A percentile compares a stretch with the other conserved stretches of the same genome.
Evolutionary conservation across 441 rosid genomes (phyloP).

Genomic region (Euphorbia schlechtendalii): DNA sequence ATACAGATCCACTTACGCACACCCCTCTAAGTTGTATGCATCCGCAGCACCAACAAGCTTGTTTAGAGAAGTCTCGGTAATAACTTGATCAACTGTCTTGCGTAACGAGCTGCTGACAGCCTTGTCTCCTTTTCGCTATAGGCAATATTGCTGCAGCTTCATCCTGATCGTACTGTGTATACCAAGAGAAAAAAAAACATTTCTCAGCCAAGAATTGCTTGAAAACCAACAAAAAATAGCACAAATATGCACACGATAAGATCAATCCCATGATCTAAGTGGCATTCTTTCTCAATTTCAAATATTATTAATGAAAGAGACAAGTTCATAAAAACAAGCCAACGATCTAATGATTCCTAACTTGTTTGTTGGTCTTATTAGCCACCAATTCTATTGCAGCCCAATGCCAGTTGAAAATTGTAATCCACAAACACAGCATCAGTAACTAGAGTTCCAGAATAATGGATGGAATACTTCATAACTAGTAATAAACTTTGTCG

Average conservation of each 20-base stretch:
- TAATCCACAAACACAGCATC: too few species aligned
- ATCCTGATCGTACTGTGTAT: constrained; percentile 30
- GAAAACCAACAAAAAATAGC: too few species aligned
- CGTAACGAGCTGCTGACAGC: constrained; percentile 25
- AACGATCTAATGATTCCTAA: too few species aligned
- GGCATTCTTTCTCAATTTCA: background rate
- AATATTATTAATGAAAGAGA: background rate
- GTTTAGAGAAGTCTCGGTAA: constrained; percentile 50
- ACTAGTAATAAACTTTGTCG: background rate
- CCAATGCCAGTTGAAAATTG: background rate
- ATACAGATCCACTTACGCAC: too few species aligned
- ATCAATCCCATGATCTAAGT: background rate
- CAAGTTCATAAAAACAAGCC: background rate
- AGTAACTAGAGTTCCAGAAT: too few species aligned
- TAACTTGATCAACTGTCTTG: constrained; percentile 41
- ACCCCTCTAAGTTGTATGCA: constrained; percentile 49
- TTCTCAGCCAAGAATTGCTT: too few species aligned
- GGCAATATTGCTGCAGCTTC: constrained; percentile 35
- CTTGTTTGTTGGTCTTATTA: background rate
- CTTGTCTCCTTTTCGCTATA: constrained; percentile 37
- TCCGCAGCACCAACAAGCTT: constrained; percentile 58
- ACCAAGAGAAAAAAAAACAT: background rate
- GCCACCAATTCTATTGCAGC: background rate
- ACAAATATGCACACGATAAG: too few species aligned
- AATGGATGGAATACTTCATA: background rate